Evolutionary conservation across 495 filamentous ascomycete species (phyloP).

Genomic region (Penicillium soppii): DNA sequence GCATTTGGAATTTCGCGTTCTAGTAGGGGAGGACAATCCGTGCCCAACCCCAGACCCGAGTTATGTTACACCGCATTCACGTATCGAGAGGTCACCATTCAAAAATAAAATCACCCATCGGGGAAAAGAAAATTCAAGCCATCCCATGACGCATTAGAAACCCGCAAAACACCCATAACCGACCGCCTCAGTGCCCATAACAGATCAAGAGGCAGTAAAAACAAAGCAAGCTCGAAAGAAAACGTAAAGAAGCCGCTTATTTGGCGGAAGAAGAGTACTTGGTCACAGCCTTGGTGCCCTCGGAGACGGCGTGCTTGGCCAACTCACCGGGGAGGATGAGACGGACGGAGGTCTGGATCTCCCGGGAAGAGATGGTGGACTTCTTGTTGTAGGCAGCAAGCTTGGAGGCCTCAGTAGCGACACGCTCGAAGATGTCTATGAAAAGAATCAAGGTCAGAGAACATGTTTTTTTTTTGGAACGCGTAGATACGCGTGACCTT

Average conservation of each 20-base stretch:
- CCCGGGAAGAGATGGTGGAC: constrained; percentile 98
- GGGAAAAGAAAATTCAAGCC: constrained; percentile 61
- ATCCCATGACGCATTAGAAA: constrained; percentile 90
- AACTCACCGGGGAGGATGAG: constrained; percentile 98
- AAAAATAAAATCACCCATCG: constrained; percentile 64
- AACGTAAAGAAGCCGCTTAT: constrained; percentile 61
- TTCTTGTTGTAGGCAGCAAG: constrained; percentile 99
- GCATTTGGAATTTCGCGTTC: constrained; percentile 55
- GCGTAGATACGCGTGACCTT: constrained; percentile 2
- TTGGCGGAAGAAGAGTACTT: constrained; percentile 99
- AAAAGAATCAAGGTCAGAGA: constrained; percentile 15
- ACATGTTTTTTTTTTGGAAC: background rate
- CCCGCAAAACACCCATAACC: constrained; percentile 65
- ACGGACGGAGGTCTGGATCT: constrained; percentile 98
- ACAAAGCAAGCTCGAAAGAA: constrained; percentile 48
- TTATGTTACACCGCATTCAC: constrained; percentile 75
- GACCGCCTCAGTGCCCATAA: constrained; percentile 61
- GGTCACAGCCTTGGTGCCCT: constrained; percentile 99
- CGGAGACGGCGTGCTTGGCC: constrained; percentile 98
- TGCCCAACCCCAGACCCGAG: constrained; percentile 49
- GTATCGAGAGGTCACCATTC: constrained; percentile 66
- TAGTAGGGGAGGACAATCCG: constrained; percentile 36
- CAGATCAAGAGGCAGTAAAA: constrained; percentile 55
- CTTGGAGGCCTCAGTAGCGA: constrained; percentile 98
- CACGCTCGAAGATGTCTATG: constrained; percentile 98